Evolutionary conservation across 208 protist species (phyloP).

Genomic region (Leishmania guyanensis): DNA sequence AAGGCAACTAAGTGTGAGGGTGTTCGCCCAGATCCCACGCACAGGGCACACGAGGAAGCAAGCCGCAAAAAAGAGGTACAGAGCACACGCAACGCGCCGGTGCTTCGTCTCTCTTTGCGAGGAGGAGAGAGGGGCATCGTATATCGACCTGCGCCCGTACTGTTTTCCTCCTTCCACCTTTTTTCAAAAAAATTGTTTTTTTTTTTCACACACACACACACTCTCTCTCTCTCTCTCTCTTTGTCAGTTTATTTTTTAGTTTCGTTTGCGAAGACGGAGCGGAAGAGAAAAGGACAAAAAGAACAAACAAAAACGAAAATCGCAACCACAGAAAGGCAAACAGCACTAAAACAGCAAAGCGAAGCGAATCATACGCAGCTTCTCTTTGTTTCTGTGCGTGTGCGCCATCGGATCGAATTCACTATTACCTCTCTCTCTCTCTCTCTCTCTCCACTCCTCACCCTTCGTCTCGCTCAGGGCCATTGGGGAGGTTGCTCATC

Average conservation of each 20-base stretch:
- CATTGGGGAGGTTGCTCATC: background rate
- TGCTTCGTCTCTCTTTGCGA: background rate
- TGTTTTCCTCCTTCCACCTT: background rate
- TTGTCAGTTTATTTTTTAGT: no score
- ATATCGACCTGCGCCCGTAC: background rate
- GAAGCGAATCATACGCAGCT: background rate
- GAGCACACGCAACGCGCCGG: background rate
- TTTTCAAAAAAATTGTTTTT: background rate
- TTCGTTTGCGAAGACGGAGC: background rate
- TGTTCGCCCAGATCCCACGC: background rate
- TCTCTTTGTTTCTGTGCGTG: background rate
- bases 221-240: background rate
- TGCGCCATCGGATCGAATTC: background rate
- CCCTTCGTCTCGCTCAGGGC: background rate
- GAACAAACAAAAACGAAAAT: background rate
- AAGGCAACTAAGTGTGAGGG: background rate
- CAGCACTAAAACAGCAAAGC: background rate
- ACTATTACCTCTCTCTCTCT: background rate
- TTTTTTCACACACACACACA: no score
- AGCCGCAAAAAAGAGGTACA: background rate
- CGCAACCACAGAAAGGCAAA: background rate
- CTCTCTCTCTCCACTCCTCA: background rate
- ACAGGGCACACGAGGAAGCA: background rate
- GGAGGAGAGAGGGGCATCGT: background rate
- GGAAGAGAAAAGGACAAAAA: background rate